phyloP scores from a whole-genome alignment of 108 stramenopile genomes.

The Stephanodiscus minutulus region DNA sequence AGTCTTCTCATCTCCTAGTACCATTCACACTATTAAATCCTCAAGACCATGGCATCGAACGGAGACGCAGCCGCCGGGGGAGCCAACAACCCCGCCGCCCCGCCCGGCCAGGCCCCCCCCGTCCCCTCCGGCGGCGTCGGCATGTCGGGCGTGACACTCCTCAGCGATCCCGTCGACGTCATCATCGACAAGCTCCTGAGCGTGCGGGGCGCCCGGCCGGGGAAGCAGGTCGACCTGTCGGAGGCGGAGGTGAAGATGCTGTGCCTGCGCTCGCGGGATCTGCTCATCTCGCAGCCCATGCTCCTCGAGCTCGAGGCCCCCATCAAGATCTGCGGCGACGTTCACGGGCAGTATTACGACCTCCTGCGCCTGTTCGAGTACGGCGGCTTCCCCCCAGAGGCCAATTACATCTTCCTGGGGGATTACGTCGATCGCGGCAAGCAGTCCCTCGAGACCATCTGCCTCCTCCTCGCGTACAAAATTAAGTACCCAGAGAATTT shows the following conservation, averaged over 20 bases:
- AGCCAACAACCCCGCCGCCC: slow-evolving; percentile 32
- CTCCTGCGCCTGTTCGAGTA: slow-evolving; percentile 97
- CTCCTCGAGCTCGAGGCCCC: slow-evolving; percentile 97
- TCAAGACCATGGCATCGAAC: slow-evolving; percentile 46
- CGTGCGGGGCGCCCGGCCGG: slow-evolving; percentile 88
- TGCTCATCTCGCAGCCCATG: slow-evolving; percentile 97
- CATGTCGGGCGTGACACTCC: slow-evolving; percentile 58
- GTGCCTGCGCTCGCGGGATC: slow-evolving; percentile 88
- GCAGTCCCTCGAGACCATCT: slow-evolving; percentile 97
- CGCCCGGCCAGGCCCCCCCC: slow-evolving; percentile 12
- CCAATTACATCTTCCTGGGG: slow-evolving; percentile 98
- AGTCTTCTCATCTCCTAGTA: too few species aligned
- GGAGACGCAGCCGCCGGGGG: slow-evolving; percentile 58
- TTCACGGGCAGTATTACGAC: slow-evolving; percentile 97
- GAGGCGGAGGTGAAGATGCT: slow-evolving; percentile 94
- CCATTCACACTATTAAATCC: too few species aligned
- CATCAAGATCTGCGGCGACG: slow-evolving; percentile 98
- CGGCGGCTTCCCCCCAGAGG: slow-evolving; percentile 96
- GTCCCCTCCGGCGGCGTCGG: slow-evolving; percentile 3
- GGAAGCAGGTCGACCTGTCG: slow-evolving; percentile 88
- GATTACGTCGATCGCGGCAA: slow-evolving; percentile 99
- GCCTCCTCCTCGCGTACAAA: slow-evolving; percentile 97
- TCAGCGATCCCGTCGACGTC: slow-evolving; percentile 87
- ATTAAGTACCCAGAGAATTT: slow-evolving; percentile 99
- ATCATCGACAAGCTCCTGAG: slow-evolving; percentile 90